A percentile compares a stretch with the other conserved stretches of the same genome.
phyloP scores from a whole-genome alignment of 129 eudicot species.

The Flaveria linearis region DNA sequence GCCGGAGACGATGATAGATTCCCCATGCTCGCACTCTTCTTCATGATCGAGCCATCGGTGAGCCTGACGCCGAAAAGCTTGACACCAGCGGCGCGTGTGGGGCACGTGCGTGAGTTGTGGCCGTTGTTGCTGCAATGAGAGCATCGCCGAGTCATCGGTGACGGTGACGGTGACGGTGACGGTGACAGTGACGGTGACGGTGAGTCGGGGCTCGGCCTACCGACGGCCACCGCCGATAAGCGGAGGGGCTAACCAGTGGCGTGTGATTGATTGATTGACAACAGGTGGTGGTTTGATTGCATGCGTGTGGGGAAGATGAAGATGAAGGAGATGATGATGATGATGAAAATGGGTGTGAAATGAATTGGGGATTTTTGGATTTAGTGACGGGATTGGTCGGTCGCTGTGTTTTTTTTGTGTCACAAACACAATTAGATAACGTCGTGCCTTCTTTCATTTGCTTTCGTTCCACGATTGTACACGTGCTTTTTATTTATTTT shows the following conservation, averaged over 20 bases:
- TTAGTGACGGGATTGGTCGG: slow-evolving; percentile 10
- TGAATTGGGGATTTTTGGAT: slow-evolving; percentile 4
- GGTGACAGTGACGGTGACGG: slow-evolving; percentile 23
- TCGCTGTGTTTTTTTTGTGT: too few species aligned
- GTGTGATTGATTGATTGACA: neutral
- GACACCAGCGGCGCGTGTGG: slow-evolving; percentile 53
- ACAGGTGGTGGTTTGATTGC: slow-evolving; percentile 21
- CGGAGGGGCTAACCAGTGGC: slow-evolving; percentile 4
- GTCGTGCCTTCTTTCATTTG: slow-evolving; percentile 23
- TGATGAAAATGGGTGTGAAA: neutral
- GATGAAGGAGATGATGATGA: neutral
- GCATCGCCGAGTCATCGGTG: slow-evolving; percentile 89
- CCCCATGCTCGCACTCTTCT: slow-evolving; percentile 94
- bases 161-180: too few species aligned
- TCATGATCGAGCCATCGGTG: slow-evolving; percentile 68
- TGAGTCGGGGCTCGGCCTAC: slow-evolving; percentile 22
- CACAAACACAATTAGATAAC: slow-evolving; percentile 3
- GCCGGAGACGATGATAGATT: slow-evolving; percentile 52
- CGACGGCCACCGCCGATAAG: neutral
- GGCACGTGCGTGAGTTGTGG: slow-evolving; percentile 83
- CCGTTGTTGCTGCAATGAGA: slow-evolving; percentile 89
- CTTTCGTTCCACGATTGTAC: too few species aligned
- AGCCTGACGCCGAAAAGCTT: slow-evolving; percentile 80
- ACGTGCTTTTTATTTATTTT: too few species aligned
- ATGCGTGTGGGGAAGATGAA: neutral